Percentiles rank a stretch among this genome's conserved stretches.
phyloP scores from a whole-genome alignment of 805 yeast genomes.

The Candida michaelii region DNA sequence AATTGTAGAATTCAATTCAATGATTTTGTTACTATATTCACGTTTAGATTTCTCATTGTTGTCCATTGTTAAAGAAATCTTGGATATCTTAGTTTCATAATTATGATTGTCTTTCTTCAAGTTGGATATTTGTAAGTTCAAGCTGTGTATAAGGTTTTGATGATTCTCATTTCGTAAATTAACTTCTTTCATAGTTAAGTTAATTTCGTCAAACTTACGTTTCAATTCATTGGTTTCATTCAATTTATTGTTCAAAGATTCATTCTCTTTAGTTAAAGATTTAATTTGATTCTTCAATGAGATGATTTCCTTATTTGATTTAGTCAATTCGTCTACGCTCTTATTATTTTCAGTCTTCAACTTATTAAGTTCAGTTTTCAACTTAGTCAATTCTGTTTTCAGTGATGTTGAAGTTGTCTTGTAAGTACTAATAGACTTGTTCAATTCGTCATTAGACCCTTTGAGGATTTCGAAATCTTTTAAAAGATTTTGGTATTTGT shows the following conservation, averaged over 20 bases:
- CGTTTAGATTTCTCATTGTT: constrained; percentile 20
- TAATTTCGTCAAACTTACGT: constrained; percentile 6
- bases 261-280: constrained; percentile 4
- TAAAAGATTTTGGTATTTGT: constrained; percentile 3
- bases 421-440: constrained; percentile 3
- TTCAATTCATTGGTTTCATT: background rate
- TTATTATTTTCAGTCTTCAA: constrained; percentile 14
- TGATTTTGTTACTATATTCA: constrained; percentile 29
- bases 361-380: constrained; percentile 10
- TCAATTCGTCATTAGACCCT: constrained; percentile 4
- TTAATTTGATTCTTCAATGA: constrained; percentile 11
- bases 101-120: constrained; percentile 9
- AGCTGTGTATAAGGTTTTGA: constrained; percentile 8
- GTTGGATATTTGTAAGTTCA: constrained; percentile 8
- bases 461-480: constrained; percentile 8
- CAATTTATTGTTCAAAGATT: background rate
- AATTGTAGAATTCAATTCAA: constrained; percentile 23
- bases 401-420: constrained; percentile 1
- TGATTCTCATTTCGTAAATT: constrained; percentile 7
- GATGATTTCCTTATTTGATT: constrained; percentile 15
- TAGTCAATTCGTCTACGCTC: constrained; percentile 9
- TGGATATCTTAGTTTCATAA: constrained; percentile 12
- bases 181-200: constrained; percentile 5
- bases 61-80: constrained; percentile 25
- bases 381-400: constrained; percentile 11